Base-by-base conservation (phyloP, 179 eudicot species). In the Beta macrorhiza region DNA sequence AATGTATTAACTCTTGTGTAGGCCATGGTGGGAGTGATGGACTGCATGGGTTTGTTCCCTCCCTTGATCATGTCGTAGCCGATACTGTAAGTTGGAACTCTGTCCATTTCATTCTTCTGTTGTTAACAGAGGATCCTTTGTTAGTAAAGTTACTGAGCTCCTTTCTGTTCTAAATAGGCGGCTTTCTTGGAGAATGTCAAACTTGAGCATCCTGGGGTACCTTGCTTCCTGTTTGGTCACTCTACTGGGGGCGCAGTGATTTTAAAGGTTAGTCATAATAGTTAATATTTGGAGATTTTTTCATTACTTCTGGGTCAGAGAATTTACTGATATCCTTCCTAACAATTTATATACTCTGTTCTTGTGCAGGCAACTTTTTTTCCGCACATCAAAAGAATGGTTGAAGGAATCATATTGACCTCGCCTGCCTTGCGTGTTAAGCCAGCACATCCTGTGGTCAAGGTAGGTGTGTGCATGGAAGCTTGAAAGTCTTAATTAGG, bases 21-120 rank as follows among this genome's bases (percentile, higher is more conserved):
- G 99, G 99, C 87, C 99, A 95, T 85, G 99, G 99, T 72, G 98
- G 99, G 67, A 95, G 99, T 89, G 99, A 95, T 85, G 99, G 99
- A 82, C 82, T 93, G 77, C 99, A 95, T 84, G 99, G 99, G 73
- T 95, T 93, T 80, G 99, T 95, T 73, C 99, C 99, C 81, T 95
- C 99, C 67, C 92, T 95, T 85, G 99, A 95, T 83, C 95, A 93
- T 78, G 99, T 95, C 72, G 99, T 95, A 81, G 93, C 93, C 9
- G 99, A 95, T 91, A 92, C 98, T 77, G 99, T 95, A 86, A 92
- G 99, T 89, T 83, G 47, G 62, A 77, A 55, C 42, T 17, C 74
- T 52, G 19, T 52, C 13, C 62, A 45, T 56, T 10, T 32, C 74
- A 14, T 67, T 75, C n/a, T 42, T 72, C 69, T 15, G 29, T 32